Conservation (phyloP, 2,329 filamentous ascomycete genomes). For the Microsporum ferrugineum region DNA sequence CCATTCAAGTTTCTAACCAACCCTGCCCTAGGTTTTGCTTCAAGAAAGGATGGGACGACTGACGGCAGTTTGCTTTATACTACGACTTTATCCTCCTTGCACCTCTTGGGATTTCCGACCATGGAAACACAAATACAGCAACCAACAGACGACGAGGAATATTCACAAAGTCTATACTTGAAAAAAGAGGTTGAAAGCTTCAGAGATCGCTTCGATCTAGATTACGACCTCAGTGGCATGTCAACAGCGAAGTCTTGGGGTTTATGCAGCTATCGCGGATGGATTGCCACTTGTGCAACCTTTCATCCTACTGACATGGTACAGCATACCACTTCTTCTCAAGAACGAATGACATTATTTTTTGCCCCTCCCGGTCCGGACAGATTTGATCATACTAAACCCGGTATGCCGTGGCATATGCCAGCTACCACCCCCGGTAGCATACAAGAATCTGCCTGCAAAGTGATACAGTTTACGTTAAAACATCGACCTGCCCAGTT, state of each 20-base stretch:
- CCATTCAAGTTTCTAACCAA: background rate
- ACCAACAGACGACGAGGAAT: background rate
- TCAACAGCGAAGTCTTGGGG: conserved; percentile 45
- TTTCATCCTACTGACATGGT: conserved; percentile 47
- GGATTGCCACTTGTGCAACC: conserved; percentile 40
- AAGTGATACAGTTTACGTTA: conserved; percentile 23
- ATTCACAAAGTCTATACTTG: conserved; percentile 18
- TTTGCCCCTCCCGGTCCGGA: conserved; percentile 21
- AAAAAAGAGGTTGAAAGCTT: conserved; percentile 22
- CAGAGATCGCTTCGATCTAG: conserved; percentile 38
- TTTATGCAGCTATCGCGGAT: conserved; percentile 32
- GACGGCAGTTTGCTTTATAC: background rate
- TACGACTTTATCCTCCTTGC: background rate
- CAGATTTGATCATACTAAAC: conserved; percentile 10
- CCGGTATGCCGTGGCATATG: conserved; percentile 12
- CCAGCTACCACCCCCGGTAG: conserved; percentile 14
- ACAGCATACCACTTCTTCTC: conserved; percentile 42
- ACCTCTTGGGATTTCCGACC: background rate
- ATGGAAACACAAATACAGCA: background rate
- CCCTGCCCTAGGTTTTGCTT: background rate
- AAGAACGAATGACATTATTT: conserved; percentile 33
- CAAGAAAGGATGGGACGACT: background rate
- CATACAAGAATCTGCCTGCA: conserved; percentile 16
- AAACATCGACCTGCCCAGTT: conserved; percentile 13
- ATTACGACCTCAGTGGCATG: conserved; percentile 40